These are phyloP conservation scores for Pyrenochaeta sp. DNA, from an alignment of 2,329 filamentous ascomycete genomes.

Conservation along the genomic window DNA sequence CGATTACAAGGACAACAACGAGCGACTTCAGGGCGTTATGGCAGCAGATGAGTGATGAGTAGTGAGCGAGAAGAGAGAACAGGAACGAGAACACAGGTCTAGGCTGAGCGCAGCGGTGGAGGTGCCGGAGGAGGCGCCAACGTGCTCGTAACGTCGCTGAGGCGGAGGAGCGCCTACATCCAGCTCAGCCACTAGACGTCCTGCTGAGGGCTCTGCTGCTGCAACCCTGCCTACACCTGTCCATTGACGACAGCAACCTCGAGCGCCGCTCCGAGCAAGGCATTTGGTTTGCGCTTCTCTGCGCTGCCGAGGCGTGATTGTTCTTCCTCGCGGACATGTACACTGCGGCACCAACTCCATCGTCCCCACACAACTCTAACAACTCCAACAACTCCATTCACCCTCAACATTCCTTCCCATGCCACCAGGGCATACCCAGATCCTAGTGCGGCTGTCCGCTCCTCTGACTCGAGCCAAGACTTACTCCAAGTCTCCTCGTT, in stretches of 20 bases:
- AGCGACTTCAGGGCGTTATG: conserved; percentile 2
- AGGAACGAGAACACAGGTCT: conserved; percentile 3
- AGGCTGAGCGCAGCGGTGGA: conserved; percentile 14
- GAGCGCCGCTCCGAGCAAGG: neutral
- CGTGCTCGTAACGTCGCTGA: conserved; percentile 25
- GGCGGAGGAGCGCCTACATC: conserved; percentile 24
- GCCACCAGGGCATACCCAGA: conserved; percentile 13
- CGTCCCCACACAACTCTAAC: neutral
- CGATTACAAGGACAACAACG: conserved; percentile 11
- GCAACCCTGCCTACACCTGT: conserved; percentile 12
- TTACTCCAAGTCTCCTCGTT: conserved; percentile 7
- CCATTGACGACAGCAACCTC: conserved; percentile 9
- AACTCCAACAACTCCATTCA: neutral
- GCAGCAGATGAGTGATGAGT: neutral
- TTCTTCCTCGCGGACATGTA: neutral
- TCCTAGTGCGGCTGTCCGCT: conserved; percentile 8
- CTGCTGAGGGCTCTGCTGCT: conserved; percentile 15
- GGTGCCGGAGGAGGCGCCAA: conserved; percentile 14
- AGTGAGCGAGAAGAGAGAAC: conserved; percentile 3
- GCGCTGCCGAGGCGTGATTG: neutral
- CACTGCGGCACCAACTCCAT: neutral
- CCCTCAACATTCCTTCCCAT: neutral
- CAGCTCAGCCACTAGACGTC: conserved; percentile 29
- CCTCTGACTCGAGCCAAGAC: conserved; percentile 12
- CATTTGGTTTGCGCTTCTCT: neutral